Evolutionary conservation across 2,329 filamentous ascomycete genomes (phyloP), one percentile per base, ranked within the genome.

Genomic region (Aspergillus sp.): DNA sequence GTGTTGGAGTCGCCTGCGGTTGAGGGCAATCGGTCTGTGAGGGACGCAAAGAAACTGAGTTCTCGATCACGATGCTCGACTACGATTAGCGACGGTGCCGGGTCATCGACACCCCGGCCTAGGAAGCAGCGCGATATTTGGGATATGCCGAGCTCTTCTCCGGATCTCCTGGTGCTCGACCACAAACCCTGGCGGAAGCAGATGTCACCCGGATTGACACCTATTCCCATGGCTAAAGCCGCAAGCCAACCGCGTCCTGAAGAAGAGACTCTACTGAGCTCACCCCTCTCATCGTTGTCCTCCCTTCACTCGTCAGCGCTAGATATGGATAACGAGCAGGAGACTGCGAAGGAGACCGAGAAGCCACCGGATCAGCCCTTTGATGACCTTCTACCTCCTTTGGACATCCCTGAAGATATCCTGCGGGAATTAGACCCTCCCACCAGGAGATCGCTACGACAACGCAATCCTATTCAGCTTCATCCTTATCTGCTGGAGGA

Each of bases 401-500:
- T 71, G 9, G 70, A 76, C 15, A 67, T 76, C 11, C 66, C 70
- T 0, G 69, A 72, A 13, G 70, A 74, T 9, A 54, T 75, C 19
- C 30, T 74, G 50, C 66, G 57, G 28, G 68, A 75, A 59, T 28
- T 71, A 34, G 61, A 65, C 30, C 70, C 68, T 34, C 71, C 71
- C 17, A 53, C 59, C n/a, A 70, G 73, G 61, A 73, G 77, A 59
- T 70, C 69, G 4, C 68, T 83, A 23, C 74, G 81, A 55, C 73
- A 80, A 59, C 77, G 81, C 45, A 81, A 81, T 65, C 76, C 79
- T 7, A 82, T 82, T 53, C 81, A 83, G 58, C 63, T 82, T 30
- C 79, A 83, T 63, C 81, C 81, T 2, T 83, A 83, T 60, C 68
- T 77, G 0, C 66, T 82, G 17, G 81, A 83, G 63, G 72, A 77